Base-by-base conservation (phyloP, 768 basidiomycete genomes). In the Infundibulicybe gibba region DNA sequence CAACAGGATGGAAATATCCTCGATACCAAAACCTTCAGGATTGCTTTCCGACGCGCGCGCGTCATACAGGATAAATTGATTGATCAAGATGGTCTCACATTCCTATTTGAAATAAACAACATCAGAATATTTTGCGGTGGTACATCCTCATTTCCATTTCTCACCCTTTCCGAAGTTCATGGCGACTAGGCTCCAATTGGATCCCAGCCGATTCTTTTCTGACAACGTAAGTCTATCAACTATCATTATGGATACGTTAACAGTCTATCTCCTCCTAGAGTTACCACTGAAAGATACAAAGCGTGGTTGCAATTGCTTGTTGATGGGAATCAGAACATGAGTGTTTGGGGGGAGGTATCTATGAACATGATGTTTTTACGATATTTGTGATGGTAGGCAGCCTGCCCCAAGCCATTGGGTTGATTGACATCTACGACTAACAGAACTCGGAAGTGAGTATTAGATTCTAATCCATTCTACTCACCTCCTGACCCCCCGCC, bases 301-400 rank as follows among this genome's bases (percentile, higher is more conserved):
- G 70, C 71, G 6, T 97, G 92, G 95, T 72, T 97, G 6, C 77
- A 91, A 51, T 76, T 97, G 3, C 67, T 95, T 40, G 81, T 91
- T 5, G 76, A 90, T 41, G 95, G 94, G 3, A 94, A 95, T 57
- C 94, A 95, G 65, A 95, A 93, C 60, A 95, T 78, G 77, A 67
- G 94, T 39, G 82, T 97, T 8, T 97, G 94, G 94, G 94, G 44
- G 94, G 94, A 11, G 94, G 94, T 0, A 79, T 94, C 41, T 97
- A 95, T 64, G 89, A 91, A 61, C 61, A 76, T 5, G 86, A 91
- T 49, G 66, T 66, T 94, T 97, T 66, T 97, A 95, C 61, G 79
- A 88, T 51, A 83, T 85, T 20, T 90, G 88, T 53, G 89, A 90
- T 59, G 84, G 87, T 84, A 31, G 49, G 67, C 59, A 5, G 17